phyloP scores from a whole-genome alignment of 257 asterid genomes.

The Haberlea rhodopensis region DNA sequence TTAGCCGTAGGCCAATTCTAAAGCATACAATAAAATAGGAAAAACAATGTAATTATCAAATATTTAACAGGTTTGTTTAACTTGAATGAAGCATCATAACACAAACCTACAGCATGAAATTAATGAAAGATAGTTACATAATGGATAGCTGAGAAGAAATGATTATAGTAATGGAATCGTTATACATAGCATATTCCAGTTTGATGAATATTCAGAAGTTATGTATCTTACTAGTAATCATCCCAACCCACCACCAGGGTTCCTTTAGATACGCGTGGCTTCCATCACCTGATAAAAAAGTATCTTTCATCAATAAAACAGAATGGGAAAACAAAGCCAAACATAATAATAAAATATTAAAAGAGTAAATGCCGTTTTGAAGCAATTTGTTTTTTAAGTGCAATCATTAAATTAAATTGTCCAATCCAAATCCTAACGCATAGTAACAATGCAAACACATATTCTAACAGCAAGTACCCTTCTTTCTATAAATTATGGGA shows the following conservation, averaged over 20 bases:
- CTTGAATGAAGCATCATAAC: no score
- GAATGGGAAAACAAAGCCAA: background rate
- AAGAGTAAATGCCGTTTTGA: conserved; percentile 4
- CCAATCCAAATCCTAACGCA: background rate
- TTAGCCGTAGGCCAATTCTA: no score
- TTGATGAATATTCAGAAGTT: background rate
- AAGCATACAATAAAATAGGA: background rate
- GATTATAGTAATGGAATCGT: background rate
- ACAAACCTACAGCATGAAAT: background rate
- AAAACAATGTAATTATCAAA: no score
- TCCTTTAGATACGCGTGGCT: conserved; percentile 71
- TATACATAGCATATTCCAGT: background rate
- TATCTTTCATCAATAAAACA: conserved; percentile 1
- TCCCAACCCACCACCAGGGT: conserved; percentile 97
- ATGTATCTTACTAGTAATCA: conserved; percentile 63
- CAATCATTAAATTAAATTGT: background rate
- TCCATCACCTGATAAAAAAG: conserved; percentile 61
- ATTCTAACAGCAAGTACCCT: no score
- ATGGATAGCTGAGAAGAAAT: background rate
- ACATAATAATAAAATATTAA: background rate
- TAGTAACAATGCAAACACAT: conserved; percentile 1
- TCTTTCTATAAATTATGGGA: no score
- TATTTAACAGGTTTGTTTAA: background rate
- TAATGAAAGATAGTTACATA: background rate
- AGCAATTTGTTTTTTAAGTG: no score